phyloP scores from a whole-genome alignment of 1,284 basidiomycete genomes.

The Cutaneotrichosporon cyanovorans region DNA sequence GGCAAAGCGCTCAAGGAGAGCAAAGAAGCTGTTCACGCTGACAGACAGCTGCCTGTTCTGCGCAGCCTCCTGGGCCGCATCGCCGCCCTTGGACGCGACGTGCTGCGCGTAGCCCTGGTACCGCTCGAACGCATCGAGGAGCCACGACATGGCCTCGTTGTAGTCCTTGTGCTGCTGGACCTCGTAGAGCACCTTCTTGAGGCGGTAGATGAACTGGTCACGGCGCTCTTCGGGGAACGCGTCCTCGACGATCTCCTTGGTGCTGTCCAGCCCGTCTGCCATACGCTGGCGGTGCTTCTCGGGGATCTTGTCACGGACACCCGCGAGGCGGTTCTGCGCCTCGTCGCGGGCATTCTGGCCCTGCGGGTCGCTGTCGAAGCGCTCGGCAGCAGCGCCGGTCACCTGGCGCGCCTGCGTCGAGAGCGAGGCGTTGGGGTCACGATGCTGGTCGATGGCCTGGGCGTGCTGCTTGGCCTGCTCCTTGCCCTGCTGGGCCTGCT shows the following conservation, averaged over 20 bases:
- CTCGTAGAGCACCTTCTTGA: conserved; percentile 65
- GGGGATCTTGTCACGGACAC: conserved; percentile 51
- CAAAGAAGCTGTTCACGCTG: conserved; percentile 55
- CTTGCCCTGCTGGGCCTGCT: conserved; percentile 25
- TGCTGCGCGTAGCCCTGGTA: conserved; percentile 53
- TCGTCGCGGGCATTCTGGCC: conserved; percentile 51
- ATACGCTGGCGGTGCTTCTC: conserved; percentile 33
- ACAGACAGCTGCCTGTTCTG: not conserved
- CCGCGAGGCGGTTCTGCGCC: conserved; percentile 42
- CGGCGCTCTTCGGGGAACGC: conserved; percentile 74
- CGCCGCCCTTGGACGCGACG: conserved; percentile 46
- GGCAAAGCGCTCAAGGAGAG: conserved; percentile 84
- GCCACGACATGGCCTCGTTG: conserved; percentile 70
- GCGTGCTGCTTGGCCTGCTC: conserved; percentile 46
- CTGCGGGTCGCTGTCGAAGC: conserved; percentile 48
- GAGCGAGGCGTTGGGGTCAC: conserved; percentile 45
- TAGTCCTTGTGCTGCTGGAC: conserved; percentile 90
- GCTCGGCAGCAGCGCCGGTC: conserved; percentile 34
- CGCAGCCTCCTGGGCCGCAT: conserved; percentile 52
- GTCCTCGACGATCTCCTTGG: conserved; percentile 4
- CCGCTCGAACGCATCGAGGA: conserved; percentile 62
- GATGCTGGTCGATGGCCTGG: conserved; percentile 45
- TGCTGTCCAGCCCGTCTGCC: not conserved
- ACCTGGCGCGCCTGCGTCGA: conserved; percentile 38
- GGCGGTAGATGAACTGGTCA: conserved; percentile 49